Conservation (phyloP, 2,329 filamentous ascomycete species). For the Ambrosiella beaveri region DNA sequence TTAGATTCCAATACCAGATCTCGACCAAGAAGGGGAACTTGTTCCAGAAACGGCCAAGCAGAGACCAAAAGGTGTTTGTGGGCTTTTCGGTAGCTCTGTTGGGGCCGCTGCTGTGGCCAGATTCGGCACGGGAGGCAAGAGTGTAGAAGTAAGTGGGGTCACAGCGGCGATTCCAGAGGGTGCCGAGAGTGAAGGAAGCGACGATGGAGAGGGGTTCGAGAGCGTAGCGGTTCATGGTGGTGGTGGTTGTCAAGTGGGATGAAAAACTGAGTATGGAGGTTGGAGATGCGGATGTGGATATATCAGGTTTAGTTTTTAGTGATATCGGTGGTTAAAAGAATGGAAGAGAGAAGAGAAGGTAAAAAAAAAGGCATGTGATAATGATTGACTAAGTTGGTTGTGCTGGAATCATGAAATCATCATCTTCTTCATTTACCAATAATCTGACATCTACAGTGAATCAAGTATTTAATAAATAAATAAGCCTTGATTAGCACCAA, state of each 20-base stretch:
- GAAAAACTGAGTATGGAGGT: background rate
- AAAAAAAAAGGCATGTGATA: background rate
- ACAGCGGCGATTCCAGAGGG: slow-evolving; percentile 9
- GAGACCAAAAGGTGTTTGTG: slow-evolving; percentile 13
- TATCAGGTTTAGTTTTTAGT: background rate
- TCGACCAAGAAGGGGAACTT: slow-evolving; percentile 21
- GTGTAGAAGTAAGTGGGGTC: slow-evolving; percentile 6
- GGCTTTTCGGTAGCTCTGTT: background rate
- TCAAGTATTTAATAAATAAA: no score
- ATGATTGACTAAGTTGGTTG: background rate
- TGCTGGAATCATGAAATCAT: no score
- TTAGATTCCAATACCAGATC: slow-evolving; percentile 23
- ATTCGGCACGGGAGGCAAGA: slow-evolving; percentile 1
- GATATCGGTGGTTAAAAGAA: background rate
- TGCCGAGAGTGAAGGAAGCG: slow-evolving; percentile 5
- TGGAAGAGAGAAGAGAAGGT: background rate
- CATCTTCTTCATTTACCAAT: no score
- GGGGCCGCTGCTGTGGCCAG: background rate
- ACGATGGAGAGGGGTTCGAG: slow-evolving; percentile 12
- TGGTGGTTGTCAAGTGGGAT: background rate
- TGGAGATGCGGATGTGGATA: background rate
- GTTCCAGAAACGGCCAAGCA: slow-evolving; percentile 19
- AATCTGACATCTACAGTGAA: no score
- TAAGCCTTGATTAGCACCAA: no score
- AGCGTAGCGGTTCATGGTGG: slow-evolving; percentile 4